Evolutionary conservation across 352 stramenopile genomes (phyloP).

Genomic region (Peronospora tabacina): DNA sequence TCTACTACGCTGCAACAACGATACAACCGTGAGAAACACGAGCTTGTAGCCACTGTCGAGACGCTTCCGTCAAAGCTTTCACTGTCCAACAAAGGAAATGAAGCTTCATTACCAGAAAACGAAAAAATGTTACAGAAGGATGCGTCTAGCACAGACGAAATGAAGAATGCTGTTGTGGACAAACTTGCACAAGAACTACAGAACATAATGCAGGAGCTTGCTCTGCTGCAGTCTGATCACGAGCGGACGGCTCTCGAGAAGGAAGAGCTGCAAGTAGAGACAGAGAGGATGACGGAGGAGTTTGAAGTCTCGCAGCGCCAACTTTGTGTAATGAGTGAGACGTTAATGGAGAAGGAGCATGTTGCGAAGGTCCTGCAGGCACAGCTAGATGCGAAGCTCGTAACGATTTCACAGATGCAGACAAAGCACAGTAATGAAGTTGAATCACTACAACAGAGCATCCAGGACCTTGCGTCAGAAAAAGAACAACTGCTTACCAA

Average conservation of each 20-base stretch:
- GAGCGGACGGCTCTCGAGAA: constrained; percentile 31
- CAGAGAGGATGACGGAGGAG: constrained; percentile 30
- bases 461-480: constrained; percentile 26
- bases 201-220: constrained; percentile 33
- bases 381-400: constrained; percentile 37
- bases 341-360: constrained; percentile 32
- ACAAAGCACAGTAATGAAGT: constrained; percentile 26
- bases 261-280: constrained; percentile 28
- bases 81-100: neutral
- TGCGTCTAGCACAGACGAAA: constrained; percentile 2
- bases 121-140: neutral
- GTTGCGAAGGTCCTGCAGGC: constrained; percentile 38
- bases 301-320: constrained; percentile 23
- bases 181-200: constrained; percentile 30
- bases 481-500: constrained; percentile 22
- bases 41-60: constrained; percentile 22
- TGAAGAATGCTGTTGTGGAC: constrained; percentile 9
- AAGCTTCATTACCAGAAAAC: neutral
- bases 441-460: constrained; percentile 25
- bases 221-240: constrained; percentile 26
- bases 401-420: constrained; percentile 38
- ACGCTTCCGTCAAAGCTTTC: constrained; percentile 2
- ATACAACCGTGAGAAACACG: constrained; percentile 20
- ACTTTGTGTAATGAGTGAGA: constrained; percentile 32
- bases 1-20: constrained; percentile 5